Percentiles rank a stretch among this genome's conserved stretches.
Evolutionary conservation across 495 filamentous ascomycete genomes (phyloP).

Genomic region (Penicillium verhagenii): DNA sequence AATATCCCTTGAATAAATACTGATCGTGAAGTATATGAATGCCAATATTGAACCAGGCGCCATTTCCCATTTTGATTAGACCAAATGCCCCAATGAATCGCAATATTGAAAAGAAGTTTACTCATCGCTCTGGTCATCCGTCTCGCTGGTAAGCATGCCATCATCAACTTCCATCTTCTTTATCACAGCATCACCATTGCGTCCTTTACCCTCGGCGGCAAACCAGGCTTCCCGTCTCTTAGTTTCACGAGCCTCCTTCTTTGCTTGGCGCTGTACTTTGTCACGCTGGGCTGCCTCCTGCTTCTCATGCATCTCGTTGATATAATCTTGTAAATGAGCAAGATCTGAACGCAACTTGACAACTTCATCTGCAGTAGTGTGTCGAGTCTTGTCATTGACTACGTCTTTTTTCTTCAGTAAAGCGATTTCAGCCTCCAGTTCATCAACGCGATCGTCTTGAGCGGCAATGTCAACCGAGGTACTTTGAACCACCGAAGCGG

Average conservation of each 20-base stretch:
- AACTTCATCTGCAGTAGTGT: constrained; percentile 37
- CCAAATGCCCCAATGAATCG: neutral
- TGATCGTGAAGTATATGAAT: neutral
- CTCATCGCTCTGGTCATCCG: constrained; percentile 38
- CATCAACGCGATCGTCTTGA: constrained; percentile 32
- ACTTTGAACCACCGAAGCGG: constrained; percentile 9
- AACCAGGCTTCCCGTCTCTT: constrained; percentile 46
- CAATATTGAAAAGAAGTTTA: constrained; percentile 10
- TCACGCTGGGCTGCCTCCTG: constrained; percentile 37
- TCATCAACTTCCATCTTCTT: constrained; percentile 41
- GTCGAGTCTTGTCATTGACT: constrained; percentile 39
- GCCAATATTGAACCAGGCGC: neutral
- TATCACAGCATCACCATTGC: constrained; percentile 41
- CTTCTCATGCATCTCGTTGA: constrained; percentile 42
- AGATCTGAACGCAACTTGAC: constrained; percentile 39
- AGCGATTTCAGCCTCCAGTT: constrained; percentile 36
- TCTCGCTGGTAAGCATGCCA: constrained; percentile 34
- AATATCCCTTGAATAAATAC: neutral
- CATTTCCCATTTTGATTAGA: neutral
- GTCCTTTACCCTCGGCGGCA: constrained; percentile 46
- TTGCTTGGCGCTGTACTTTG: constrained; percentile 37
- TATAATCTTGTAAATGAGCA: constrained; percentile 39
- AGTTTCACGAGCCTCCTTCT: constrained; percentile 41
- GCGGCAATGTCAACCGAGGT: constrained; percentile 16
- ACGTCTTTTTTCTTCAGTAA: constrained; percentile 41